Percentiles rank a stretch among this genome's conserved stretches.
Conservation (phyloP, 352 stramenopile genomes). For the Globisporangium spinosum region DNA sequence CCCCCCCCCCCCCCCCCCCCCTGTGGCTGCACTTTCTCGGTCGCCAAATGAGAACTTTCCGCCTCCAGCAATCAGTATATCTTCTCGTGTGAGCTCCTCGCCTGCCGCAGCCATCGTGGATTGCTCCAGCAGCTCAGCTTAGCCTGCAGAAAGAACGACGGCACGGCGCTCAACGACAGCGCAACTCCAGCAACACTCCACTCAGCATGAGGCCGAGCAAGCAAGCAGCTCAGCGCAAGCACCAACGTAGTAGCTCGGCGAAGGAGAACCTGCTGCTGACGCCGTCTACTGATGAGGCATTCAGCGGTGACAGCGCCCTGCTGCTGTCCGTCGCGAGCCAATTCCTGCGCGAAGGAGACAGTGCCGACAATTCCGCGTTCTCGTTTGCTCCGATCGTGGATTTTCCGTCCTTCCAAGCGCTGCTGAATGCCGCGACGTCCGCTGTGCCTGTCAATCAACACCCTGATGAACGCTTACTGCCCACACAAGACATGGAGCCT, state of each 20-base stretch:
- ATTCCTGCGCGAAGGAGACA: slow-evolving; percentile 2
- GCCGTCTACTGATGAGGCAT: background rate
- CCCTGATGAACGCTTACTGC: background rate
- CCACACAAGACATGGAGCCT: background rate
- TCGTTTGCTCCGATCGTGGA: background rate
- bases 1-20: no score
- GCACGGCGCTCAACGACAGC: background rate
- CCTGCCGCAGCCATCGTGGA: background rate
- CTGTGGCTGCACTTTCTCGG: background rate
- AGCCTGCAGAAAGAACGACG: background rate
- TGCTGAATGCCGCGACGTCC: slow-evolving; percentile 4
- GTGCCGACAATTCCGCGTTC: background rate
- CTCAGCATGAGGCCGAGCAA: background rate
- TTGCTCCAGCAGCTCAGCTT: background rate
- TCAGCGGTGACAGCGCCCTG: slow-evolving; percentile 5
- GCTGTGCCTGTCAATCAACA: background rate
- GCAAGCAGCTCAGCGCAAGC: background rate
- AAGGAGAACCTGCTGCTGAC: background rate
- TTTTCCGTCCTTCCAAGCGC: slow-evolving; percentile 10
- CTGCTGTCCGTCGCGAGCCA: slow-evolving; percentile 7
- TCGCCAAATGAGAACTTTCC: background rate
- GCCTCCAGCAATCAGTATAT: background rate
- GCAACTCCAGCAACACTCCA: background rate
- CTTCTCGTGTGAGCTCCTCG: background rate
- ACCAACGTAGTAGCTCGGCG: background rate